These are phyloP conservation scores for Hepatocystis sp. DNA, from an alignment of 169 alveolate species.

Conservation along the genomic window DNA sequence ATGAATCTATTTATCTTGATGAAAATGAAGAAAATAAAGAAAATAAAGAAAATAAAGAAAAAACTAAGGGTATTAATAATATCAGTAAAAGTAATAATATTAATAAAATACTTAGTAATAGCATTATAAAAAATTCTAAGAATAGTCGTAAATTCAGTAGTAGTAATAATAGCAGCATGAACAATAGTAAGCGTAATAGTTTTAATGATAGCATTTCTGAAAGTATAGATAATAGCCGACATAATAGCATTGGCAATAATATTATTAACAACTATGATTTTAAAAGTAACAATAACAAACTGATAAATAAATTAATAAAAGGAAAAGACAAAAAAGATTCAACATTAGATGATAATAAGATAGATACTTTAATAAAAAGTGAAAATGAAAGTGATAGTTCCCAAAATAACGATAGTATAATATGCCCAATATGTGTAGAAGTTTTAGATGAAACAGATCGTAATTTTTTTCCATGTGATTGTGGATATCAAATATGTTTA, in stretches of 20 bases:
- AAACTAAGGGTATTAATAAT: no score
- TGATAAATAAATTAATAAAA: not conserved
- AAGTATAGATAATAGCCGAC: not conserved
- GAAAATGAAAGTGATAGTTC: constrained; percentile 8
- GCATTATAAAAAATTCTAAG: no score
- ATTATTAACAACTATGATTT: no score
- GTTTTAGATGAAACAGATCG: constrained; percentile 92
- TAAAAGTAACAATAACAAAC: no score
- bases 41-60: no score
- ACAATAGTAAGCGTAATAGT: constrained; percentile 1
- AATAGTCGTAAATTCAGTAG: no score
- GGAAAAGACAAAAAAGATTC: constrained; percentile 29
- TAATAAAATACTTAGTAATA: no score
- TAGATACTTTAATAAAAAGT: not conserved
- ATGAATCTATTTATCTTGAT: no score
- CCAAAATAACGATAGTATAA: constrained; percentile 33
- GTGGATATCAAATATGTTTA: constrained; percentile 93
- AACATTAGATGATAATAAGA: no score
- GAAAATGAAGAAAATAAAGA: no score
- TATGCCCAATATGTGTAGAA: constrained; percentile 93
- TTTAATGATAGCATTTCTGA: not conserved
- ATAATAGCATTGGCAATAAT: no score
- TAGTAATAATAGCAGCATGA: constrained; percentile 2
- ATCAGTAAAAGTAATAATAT: no score
- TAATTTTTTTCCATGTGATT: constrained; percentile 91